Evolutionary conservation across 2,329 filamentous ascomycete species (phyloP).

Genomic region (Pseudocercospora pini-densiflorae): DNA sequence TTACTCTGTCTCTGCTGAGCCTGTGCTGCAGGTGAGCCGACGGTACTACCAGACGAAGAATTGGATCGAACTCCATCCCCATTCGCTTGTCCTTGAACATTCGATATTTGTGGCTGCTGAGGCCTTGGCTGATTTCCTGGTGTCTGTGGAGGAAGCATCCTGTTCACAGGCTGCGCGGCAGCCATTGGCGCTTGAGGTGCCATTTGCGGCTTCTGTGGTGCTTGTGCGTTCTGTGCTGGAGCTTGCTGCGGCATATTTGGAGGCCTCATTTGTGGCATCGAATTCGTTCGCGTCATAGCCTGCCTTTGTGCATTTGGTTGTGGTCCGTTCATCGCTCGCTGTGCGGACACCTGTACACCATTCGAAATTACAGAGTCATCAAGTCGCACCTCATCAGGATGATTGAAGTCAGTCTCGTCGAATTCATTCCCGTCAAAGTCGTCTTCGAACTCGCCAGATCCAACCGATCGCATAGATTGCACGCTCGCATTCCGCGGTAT

Average conservation of each 20-base stretch:
- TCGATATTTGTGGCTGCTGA: conserved; percentile 22
- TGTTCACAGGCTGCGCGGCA: conserved; percentile 28
- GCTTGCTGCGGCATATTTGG: conserved; percentile 34
- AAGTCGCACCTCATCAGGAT: conserved; percentile 77
- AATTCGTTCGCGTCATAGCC: conserved; percentile 36
- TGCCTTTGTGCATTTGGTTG: conserved; percentile 31
- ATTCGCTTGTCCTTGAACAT: conserved; percentile 19
- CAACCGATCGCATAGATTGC: conserved; percentile 38
- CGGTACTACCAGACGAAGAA: conserved; percentile 36
- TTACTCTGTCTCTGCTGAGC: conserved; percentile 30
- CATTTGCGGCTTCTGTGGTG: conserved; percentile 31
- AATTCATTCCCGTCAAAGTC: conserved; percentile 60
- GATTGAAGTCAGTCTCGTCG: conserved; percentile 63
- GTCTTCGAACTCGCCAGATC: conserved; percentile 55
- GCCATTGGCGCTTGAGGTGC: conserved; percentile 29
- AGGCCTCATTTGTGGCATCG: conserved; percentile 39
- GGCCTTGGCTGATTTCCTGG: conserved; percentile 36
- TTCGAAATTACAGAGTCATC: conserved; percentile 38
- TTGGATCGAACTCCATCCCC: conserved; percentile 36
- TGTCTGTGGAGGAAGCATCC: conserved; percentile 36
- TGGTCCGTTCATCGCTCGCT: conserved; percentile 22
- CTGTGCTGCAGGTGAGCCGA: conserved; percentile 35
- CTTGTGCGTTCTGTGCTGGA: conserved; percentile 30
- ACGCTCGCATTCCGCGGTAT: conserved; percentile 36
- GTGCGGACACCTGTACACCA: conserved; percentile 27